phyloP scores from a whole-genome alignment of 2,329 filamentous ascomycete genomes.

The Claviceps paspali region DNA sequence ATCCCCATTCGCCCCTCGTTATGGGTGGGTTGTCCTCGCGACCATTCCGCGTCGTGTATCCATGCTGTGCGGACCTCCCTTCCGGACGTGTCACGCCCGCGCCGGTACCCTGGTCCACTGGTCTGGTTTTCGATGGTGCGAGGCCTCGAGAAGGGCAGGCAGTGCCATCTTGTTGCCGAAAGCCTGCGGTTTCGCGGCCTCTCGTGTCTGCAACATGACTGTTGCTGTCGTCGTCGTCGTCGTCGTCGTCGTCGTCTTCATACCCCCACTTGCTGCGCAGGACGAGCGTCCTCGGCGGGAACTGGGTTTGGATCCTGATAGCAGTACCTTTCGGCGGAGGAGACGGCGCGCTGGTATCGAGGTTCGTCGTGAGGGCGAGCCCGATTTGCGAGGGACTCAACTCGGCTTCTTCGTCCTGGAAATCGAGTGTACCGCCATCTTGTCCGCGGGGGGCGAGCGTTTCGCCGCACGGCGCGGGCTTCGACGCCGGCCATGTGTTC shows the following conservation, averaged over 20 bases:
- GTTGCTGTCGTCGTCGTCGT: conserved; percentile 17
- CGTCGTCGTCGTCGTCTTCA: background rate
- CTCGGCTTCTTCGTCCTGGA: conserved; percentile 9
- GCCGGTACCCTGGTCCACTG: conserved; percentile 30
- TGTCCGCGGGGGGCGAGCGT: no score
- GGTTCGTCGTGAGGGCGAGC: conserved; percentile 12
- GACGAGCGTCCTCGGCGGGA: conserved; percentile 11
- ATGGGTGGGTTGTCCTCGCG: conserved; percentile 48
- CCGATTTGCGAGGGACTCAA: conserved; percentile 8
- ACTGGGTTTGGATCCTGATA: conserved; percentile 29
- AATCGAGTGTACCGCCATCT: conserved; percentile 10
- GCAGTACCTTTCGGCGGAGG: conserved; percentile 14
- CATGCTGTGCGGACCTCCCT: conserved; percentile 16
- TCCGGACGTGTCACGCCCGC: conserved; percentile 11
- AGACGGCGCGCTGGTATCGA: conserved; percentile 8
- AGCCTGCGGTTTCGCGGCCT: background rate
- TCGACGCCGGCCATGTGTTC: no score
- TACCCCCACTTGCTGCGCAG: conserved; percentile 2
- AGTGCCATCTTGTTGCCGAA: background rate
- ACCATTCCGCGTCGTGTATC: conserved; percentile 40
- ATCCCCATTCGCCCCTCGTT: conserved; percentile 48
- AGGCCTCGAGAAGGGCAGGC: conserved; percentile 5
- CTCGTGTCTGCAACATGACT: conserved; percentile 10
- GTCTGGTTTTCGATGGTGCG: conserved; percentile 17
- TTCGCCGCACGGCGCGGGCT: no score